These are phyloP conservation scores for Neoboletus subvelutipes DNA, from an alignment of 768 basidiomycete species.

Conservation along the genomic window DNA sequence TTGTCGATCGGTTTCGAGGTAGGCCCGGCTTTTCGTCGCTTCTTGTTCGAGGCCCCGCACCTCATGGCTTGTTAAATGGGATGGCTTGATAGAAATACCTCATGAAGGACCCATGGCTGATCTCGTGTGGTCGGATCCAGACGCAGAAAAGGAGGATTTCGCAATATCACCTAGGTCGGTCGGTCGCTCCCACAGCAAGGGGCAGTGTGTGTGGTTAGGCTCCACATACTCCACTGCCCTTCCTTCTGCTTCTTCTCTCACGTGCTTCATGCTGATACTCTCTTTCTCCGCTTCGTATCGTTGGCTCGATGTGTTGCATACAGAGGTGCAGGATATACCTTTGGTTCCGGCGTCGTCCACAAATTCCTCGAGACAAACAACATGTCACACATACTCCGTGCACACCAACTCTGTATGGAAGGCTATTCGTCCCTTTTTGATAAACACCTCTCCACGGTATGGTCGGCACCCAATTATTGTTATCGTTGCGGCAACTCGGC, in stretches of 20 bases:
- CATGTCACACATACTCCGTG: constrained; percentile 96
- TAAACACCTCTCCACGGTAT: constrained; percentile 93
- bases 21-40: constrained; percentile 23
- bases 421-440: constrained; percentile 98
- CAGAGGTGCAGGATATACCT: constrained; percentile 98
- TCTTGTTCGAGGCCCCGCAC: constrained; percentile 21
- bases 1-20: constrained; percentile 98
- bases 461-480: constrained; percentile 99
- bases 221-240: constrained; percentile 10
- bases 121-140: constrained; percentile 99
- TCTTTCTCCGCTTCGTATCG: constrained; percentile 5
- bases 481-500: constrained; percentile 98
- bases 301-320: neutral
- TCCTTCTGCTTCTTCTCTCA: constrained; percentile 10
- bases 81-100: constrained; percentile 74
- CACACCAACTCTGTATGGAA: constrained; percentile 99
- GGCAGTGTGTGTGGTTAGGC: constrained; percentile 8
- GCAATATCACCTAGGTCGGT: constrained; percentile 94
- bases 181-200: constrained; percentile 11
- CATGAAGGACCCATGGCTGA: constrained; percentile 99
- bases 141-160: constrained; percentile 98
- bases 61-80: constrained; percentile 21
- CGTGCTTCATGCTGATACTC: constrained; percentile 9
- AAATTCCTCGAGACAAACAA: constrained; percentile 95
- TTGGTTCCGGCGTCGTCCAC: constrained; percentile 95